These are phyloP conservation scores for Xanthoconium stramineum DNA, from an alignment of 768 basidiomycete species.

Conservation along the genomic window DNA sequence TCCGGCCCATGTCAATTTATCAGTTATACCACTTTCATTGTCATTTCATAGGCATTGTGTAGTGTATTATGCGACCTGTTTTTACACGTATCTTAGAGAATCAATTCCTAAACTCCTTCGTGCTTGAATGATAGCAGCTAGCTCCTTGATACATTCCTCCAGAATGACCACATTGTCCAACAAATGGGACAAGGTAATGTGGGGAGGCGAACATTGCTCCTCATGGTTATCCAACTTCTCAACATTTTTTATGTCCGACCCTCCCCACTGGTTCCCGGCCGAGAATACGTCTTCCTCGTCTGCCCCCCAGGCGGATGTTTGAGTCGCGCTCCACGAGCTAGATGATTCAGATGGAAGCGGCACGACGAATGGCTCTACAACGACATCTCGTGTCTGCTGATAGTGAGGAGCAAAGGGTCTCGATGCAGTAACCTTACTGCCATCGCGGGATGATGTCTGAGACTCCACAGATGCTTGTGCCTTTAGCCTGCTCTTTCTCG, in stretches of 20 bases:
- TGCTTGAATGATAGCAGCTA: conserved; percentile 81
- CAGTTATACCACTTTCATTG: background rate
- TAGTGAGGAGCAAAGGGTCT: conserved; percentile 88
- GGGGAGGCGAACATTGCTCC: conserved; percentile 34
- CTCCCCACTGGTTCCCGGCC: conserved; percentile 42
- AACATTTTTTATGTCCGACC: conserved; percentile 23
- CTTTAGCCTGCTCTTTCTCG: conserved; percentile 60
- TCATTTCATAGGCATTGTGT: conserved; percentile 1
- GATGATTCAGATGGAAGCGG: conserved; percentile 46
- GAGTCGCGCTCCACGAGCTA: conserved; percentile 63
- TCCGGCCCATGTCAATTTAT: background rate
- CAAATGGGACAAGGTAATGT: conserved; percentile 75
- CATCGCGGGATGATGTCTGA: conserved; percentile 43
- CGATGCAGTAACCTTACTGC: conserved; percentile 46
- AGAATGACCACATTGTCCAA: conserved; percentile 93
- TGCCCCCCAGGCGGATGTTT: conserved; percentile 47
- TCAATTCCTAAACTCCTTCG: conserved; percentile 83
- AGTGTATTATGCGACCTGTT: background rate
- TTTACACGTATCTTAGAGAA: conserved; percentile 67
- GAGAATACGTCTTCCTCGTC: conserved; percentile 75
- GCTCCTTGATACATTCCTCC: conserved; percentile 94
- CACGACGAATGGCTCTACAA: conserved; percentile 67
- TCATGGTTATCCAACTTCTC: conserved; percentile 20
- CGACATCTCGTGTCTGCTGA: conserved; percentile 66
- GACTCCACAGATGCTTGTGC: conserved; percentile 36